Evolutionary conservation across 2,329 filamentous ascomycete genomes (phyloP).

Genomic region (Amauroascus verrucosus): DNA sequence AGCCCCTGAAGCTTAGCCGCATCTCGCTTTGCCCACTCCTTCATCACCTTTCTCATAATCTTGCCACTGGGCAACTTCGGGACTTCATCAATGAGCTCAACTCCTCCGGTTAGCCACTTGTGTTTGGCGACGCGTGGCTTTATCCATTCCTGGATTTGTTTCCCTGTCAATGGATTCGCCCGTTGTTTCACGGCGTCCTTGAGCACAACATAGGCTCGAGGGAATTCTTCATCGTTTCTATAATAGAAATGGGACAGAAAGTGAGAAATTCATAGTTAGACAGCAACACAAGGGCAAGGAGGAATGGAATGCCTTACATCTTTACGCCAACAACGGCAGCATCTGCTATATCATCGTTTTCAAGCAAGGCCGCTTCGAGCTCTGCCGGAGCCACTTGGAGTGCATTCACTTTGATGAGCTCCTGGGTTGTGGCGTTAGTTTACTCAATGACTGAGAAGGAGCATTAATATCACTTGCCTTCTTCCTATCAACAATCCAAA

Average conservation of each 20-base stretch:
- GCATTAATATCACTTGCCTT: constrained; percentile 27
- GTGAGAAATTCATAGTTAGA: background rate
- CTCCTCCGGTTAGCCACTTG: constrained; percentile 35
- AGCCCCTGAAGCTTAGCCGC: constrained; percentile 25
- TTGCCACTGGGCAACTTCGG: constrained; percentile 41
- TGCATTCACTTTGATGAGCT: constrained; percentile 54
- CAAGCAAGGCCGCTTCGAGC: constrained; percentile 46
- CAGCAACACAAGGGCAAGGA: background rate
- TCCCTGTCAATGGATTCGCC: constrained; percentile 30
- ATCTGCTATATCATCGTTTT: constrained; percentile 45
- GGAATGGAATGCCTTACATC: constrained; percentile 27
- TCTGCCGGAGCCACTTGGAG: constrained; percentile 62
- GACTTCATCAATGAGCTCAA: constrained; percentile 37
- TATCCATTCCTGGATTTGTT: constrained; percentile 37
- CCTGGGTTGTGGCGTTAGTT: constrained; percentile 41
- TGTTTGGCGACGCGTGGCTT: constrained; percentile 29
- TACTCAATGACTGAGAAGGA: constrained; percentile 11
- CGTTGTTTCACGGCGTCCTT: constrained; percentile 34
- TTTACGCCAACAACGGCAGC: constrained; percentile 54
- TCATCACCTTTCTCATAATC: constrained; percentile 37
- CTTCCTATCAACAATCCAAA: constrained; percentile 77
- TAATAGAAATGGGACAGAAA: constrained; percentile 6
- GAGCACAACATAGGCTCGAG: constrained; percentile 53
- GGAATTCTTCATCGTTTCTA: constrained; percentile 53
- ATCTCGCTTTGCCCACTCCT: constrained; percentile 34